phyloP scores from a whole-genome alignment of 2,329 filamentous ascomycete genomes.

The Cyanodermella asteris region DNA sequence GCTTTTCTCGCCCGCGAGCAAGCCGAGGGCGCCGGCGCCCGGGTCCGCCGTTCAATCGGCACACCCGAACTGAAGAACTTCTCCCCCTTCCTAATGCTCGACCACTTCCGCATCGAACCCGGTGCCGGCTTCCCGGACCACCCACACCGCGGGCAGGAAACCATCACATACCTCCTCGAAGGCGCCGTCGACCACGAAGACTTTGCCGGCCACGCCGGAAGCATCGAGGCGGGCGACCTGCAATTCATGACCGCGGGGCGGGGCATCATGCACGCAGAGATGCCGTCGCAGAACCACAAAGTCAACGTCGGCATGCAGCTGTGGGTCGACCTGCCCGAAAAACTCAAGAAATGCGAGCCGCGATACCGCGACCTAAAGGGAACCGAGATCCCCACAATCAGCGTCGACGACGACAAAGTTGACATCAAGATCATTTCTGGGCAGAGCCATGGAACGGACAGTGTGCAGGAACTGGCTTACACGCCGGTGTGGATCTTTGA shows the following conservation, averaged over 20 bases:
- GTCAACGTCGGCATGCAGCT: conserved; percentile 77
- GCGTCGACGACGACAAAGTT: conserved; percentile 49
- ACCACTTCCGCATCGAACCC: conserved; percentile 69
- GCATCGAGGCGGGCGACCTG: conserved; percentile 66
- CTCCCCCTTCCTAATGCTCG: conserved; percentile 86
- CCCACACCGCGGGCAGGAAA: conserved; percentile 61
- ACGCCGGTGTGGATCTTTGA: conserved; percentile 95
- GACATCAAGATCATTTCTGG: conserved; percentile 80
- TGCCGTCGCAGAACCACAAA: conserved; percentile 62
- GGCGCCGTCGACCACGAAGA: conserved; percentile 84
- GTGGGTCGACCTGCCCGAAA: conserved; percentile 75
- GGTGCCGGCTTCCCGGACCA: conserved; percentile 85
- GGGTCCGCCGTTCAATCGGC: conserved; percentile 71
- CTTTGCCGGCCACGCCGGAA: conserved; percentile 68
- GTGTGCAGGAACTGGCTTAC: conserved; percentile 75
- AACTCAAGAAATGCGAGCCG: conserved; percentile 73
- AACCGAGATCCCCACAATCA: conserved; percentile 55
- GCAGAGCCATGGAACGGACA: conserved; percentile 62
- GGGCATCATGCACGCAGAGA: conserved; percentile 88
- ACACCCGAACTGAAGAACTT: conserved; percentile 67
- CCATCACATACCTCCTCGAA: conserved; percentile 71
- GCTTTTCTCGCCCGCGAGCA: conserved; percentile 71
- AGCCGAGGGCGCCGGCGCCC: conserved; percentile 68
- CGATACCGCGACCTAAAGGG: conserved; percentile 72
- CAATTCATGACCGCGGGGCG: conserved; percentile 94